A percentile compares a stretch with the other conserved stretches of the same genome.
phyloP scores from a whole-genome alignment of 192 early-diverging fungal genomes.

The Backusella macrospora region DNA sequence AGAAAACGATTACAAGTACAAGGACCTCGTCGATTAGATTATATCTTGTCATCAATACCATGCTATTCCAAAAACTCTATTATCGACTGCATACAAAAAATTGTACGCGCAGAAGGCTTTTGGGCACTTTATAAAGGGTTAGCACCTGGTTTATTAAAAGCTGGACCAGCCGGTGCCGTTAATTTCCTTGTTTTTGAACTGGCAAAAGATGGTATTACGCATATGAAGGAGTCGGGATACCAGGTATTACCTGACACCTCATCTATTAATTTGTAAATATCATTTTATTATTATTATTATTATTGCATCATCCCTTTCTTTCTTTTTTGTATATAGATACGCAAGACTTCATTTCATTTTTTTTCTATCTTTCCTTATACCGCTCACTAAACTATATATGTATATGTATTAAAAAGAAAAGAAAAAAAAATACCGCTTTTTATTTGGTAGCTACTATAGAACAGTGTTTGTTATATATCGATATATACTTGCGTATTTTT shows the following conservation, averaged over 20 bases:
- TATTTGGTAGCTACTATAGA: not conserved
- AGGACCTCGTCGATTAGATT: constrained; percentile 66
- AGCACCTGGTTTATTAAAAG: constrained; percentile 82
- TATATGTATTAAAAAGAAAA: not conserved
- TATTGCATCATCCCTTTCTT: not conserved
- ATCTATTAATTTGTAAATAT: constrained; percentile 8
- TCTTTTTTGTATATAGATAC: not conserved
- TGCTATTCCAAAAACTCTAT: constrained; percentile 57
- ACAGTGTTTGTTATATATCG: not conserved
- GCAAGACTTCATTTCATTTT: not conserved
- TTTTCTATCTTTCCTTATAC: not conserved
- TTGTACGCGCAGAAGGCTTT: constrained; percentile 76
- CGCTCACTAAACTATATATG: not conserved
- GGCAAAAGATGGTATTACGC: constrained; percentile 49
- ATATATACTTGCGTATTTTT: not conserved
- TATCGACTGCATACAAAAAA: constrained; percentile 61
- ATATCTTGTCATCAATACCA: constrained; percentile 67
- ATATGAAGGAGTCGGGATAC: constrained; percentile 16
- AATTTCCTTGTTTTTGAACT: constrained; percentile 83
- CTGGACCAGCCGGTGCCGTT: constrained; percentile 79
- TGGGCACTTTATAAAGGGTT: constrained; percentile 86
- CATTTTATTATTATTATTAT: not conserved
- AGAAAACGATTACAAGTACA: constrained; percentile 81
- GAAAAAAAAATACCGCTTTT: not conserved
- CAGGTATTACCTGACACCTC: constrained; percentile 5